phyloP scores from a whole-genome alignment of 169 alveolate genomes.

The Plasmodium relictum region DNA sequence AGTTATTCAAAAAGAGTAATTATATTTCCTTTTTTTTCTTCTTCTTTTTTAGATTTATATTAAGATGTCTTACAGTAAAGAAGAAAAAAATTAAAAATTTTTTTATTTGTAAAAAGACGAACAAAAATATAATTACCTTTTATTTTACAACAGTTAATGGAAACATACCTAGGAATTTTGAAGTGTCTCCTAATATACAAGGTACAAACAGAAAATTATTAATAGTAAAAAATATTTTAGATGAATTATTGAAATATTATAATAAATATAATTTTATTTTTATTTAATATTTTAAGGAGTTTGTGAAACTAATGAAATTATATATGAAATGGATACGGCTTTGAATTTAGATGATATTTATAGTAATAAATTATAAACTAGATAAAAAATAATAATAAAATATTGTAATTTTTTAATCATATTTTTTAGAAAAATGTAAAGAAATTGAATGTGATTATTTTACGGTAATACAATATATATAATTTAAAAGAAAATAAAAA shows the following conservation, averaged over 20 bases:
- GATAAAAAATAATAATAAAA: background rate
- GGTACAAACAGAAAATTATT: conserved; percentile 19
- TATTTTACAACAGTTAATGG: conserved; percentile 50
- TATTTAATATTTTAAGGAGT: conserved; percentile 51
- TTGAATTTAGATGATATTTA: conserved; percentile 58
- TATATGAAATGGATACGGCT: conserved; percentile 59
- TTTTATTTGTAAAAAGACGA: background rate
- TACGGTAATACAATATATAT: conserved; percentile 38
- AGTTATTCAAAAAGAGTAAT: background rate
- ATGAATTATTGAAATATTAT: background rate
- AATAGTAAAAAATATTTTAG: background rate
- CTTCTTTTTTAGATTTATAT: conserved; percentile 60
- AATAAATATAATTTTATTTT: conserved; percentile 6
- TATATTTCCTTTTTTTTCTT: conserved; percentile 9
- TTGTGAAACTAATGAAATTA: conserved; percentile 60
- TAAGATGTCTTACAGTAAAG: conserved; percentile 74
- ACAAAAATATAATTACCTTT: background rate
- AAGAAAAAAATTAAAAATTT: conserved; percentile 8
- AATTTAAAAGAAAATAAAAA: conserved; percentile 7
- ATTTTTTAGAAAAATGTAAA: conserved; percentile 53
- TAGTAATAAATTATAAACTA: conserved; percentile 25
- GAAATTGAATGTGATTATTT: conserved; percentile 68
- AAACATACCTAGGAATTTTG: conserved; percentile 50
- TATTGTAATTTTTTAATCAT: conserved; percentile 12
- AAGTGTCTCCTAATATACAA: conserved; percentile 70